These are phyloP conservation scores for Murraya paniculata DNA, from an alignment of 345 rosid genomes.

Conservation along the genomic window DNA sequence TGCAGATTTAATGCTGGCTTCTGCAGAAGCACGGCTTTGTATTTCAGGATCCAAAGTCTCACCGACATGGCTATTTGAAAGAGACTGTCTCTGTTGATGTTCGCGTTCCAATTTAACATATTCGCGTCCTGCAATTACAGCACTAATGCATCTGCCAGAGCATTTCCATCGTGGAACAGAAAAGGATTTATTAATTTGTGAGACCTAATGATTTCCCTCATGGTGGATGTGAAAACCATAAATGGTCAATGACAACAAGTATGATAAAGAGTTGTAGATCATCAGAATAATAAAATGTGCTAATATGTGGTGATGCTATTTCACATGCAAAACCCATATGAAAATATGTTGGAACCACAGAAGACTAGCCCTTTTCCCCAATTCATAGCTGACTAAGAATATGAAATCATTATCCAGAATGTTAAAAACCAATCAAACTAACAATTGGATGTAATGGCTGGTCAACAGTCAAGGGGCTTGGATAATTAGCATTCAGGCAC, in stretches of 20 bases:
- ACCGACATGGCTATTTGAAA: constrained; percentile 64
- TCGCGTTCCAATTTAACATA: constrained; percentile 79
- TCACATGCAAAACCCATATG: background rate
- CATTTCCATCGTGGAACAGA: background rate
- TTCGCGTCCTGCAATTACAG: constrained; percentile 94
- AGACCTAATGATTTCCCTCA: background rate
- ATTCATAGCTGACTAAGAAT: background rate
- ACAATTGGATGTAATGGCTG: background rate
- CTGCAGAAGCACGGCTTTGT: constrained; percentile 64
- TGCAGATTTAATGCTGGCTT: constrained; percentile 87
- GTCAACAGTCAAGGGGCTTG: background rate
- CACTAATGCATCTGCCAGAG: constrained; percentile 75
- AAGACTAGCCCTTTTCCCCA: background rate
- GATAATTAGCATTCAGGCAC: background rate
- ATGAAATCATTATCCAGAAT: background rate
- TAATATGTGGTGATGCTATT: background rate
- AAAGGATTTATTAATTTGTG: background rate
- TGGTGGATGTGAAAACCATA: background rate
- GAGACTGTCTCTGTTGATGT: constrained; percentile 64
- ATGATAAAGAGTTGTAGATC: background rate
- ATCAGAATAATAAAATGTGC: background rate
- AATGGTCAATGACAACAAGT: background rate
- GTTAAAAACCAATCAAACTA: background rate
- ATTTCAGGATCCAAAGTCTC: constrained; percentile 69
- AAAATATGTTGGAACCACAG: background rate